Base-by-base conservation (phyloP, 805 yeast genomes). In the Starmerella etchellsii region DNA sequence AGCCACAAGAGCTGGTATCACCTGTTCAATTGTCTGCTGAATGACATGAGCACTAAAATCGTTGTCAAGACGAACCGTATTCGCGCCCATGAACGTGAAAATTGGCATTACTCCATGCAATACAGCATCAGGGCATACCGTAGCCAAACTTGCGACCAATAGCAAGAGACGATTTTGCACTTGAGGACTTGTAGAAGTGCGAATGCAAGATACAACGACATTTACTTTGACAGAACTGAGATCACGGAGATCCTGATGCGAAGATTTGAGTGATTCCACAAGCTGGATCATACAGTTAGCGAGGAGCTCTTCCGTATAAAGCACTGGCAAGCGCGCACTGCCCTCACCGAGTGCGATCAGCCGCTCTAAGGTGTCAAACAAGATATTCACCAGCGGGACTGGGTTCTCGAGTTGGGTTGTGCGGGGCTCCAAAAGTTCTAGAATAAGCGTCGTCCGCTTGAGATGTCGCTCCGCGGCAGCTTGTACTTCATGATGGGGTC, bases 61-160 rank as follows among this genome's bases (percentile, higher is more conserved):
- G 60, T 91, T 97, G 59, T 91, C 98, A 62, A 91, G 95, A 54
- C 95, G 78, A 39, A 91, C 74, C 13, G 96, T 87, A 55, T 85
- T 94, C 11, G 97, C 94, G 44, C 98, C 98, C 97, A 91, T 91
- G 54, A 91, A 91, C 1, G 98, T 91, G 67, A 91, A 91, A 38
- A 91, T 88, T n/a, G 98, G 98, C 98, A 91, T 91, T 8, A 91
- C 95, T 2, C 95, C 81, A 62, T 91, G 97, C 40, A 91, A 66
- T 23, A 91, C 85, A 24, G 81, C 74, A 55, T 88, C 96, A 8
- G 97, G 95, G 11, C 88, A 81, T 41, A 91, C 63, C 1, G 84
- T 68, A 1, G 97, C 97, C 50, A 91, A 65, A 36, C 84, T 79
- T 2, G 96, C 81, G 50, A 91, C 76, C 22, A 91, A 88, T 43